These are phyloP conservation scores for Viola pubescens DNA, from an alignment of 441 rosid genomes.

Conservation along the genomic window DNA sequence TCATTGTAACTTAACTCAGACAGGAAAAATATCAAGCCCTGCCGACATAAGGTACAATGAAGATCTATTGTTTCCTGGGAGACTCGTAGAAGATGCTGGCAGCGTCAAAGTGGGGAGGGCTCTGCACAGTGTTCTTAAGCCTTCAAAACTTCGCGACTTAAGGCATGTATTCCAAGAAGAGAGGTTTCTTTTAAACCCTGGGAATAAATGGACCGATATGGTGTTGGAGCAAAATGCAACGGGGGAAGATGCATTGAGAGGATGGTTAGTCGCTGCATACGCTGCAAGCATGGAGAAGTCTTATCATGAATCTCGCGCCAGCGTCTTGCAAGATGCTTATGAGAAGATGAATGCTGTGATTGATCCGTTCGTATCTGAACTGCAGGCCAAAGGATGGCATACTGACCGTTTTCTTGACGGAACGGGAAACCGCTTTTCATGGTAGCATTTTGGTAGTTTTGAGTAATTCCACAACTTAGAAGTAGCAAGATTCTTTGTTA, in stretches of 20 bases:
- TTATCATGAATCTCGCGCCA: constrained; percentile 22
- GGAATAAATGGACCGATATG: constrained; percentile 61
- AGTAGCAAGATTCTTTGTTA: not conserved
- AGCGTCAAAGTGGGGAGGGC: constrained; percentile 76
- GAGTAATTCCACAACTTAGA: not conserved
- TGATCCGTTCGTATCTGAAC: constrained; percentile 45
- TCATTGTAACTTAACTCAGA: constrained; percentile 32
- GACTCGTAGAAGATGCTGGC: constrained; percentile 76
- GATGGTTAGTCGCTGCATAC: constrained; percentile 91
- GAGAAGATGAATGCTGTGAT: constrained; percentile 51
- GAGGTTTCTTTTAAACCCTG: constrained; percentile 56
- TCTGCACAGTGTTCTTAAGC: constrained; percentile 55
- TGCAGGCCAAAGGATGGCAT: constrained; percentile 86
- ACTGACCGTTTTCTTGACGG: constrained; percentile 87
- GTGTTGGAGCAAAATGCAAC: constrained; percentile 69
- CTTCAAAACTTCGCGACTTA: constrained; percentile 51
- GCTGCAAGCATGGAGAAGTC: constrained; percentile 36
- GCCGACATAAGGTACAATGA: constrained; percentile 73
- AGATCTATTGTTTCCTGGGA: constrained; percentile 71
- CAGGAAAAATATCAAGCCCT: constrained; percentile 75
- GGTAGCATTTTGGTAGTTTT: constrained; percentile 21
- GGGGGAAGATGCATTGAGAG: constrained; percentile 90
- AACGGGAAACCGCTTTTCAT: constrained; percentile 63
- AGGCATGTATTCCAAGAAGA: constrained; percentile 61
- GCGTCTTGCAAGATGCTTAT: constrained; percentile 51